Evolutionary conservation across 2,329 filamentous ascomycete genomes (phyloP).

Genomic region (Cordyceps pruinosa): DNA sequence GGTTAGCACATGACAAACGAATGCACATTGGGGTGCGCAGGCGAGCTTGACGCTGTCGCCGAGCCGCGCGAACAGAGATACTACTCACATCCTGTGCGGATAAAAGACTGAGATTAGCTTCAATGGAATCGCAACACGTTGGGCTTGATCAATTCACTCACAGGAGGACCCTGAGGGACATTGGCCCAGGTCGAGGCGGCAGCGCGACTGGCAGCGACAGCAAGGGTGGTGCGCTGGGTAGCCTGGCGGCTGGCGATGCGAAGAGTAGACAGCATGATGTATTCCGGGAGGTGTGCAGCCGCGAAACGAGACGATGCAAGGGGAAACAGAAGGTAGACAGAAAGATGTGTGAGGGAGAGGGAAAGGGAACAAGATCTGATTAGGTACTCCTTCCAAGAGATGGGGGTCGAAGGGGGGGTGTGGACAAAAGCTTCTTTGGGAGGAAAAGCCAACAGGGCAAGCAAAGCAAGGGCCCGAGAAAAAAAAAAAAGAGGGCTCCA

Average conservation of each 20-base stretch:
- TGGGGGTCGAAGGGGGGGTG: neutral
- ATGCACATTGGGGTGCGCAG: constrained; percentile 14
- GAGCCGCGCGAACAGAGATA: neutral
- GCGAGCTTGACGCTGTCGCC: constrained; percentile 18
- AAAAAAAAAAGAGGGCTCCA: neutral
- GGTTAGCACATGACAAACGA: constrained; percentile 11
- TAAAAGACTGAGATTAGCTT: constrained; percentile 15
- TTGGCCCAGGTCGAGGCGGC: constrained; percentile 80
- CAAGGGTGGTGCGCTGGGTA: constrained; percentile 34
- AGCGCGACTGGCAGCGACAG: constrained; percentile 40
- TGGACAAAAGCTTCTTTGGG: constrained; percentile 4
- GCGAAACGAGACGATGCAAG: constrained; percentile 11
- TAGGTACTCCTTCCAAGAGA: constrained; percentile 3
- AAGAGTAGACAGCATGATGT: constrained; percentile 50
- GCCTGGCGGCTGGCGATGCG: constrained; percentile 47
- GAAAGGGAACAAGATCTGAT: neutral
- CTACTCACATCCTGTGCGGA: constrained; percentile 33
- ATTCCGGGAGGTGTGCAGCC: neutral
- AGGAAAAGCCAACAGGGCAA: neutral
- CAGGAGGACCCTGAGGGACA: constrained; percentile 89
- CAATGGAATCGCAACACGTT: neutral
- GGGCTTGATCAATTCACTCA: constrained; percentile 39
- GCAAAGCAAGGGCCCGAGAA: neutral
- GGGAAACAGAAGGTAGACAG: neutral
- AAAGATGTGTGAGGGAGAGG: neutral